Evolutionary conservation across 2,329 filamentous ascomycete genomes (phyloP), one percentile per base, ranked within the genome.

Genomic region (Niveomyces coronatus): DNA sequence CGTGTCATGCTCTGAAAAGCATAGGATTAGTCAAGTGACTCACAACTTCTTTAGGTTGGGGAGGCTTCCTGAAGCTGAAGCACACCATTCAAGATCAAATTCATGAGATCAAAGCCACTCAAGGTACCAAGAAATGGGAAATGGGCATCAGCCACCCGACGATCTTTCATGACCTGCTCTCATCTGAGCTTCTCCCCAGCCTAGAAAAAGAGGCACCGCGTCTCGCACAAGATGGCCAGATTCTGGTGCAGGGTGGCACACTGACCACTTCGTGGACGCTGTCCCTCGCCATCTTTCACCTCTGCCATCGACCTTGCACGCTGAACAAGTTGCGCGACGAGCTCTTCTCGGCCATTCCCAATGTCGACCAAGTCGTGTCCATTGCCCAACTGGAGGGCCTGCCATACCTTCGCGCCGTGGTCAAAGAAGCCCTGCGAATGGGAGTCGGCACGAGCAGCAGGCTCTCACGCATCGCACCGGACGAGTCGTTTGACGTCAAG

Each of bases 341-440:
- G 43, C 51, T 62, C 8, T 57, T 57, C 31, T 50, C 46, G 4
- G 54, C 53, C 5, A 55, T 61, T 9, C 53, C 59, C 2, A 46
- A 60, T 28, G 46, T 51, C 9, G 42, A 52, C 30, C 49, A 54
- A 32, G 38, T 47, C 3, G 41, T 50, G 5, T 45, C 56, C 5
- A 43, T 58, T 10, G 48, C 54, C 3, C 44, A 47, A 30, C 47
- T 62, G 2, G 57, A 61, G 38, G 53, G 45, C 28, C 48, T 65
- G 19, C 60, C 60, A 0, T 72, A 70, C 44, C 58, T 74, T 18
- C 52, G 61, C 19, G 68, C 65, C n/a, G 65, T 71, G 3, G 58
- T 74, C 39, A 67, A 64, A 32, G 71, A 75, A 50, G 56, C 65
- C 1, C 55, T 72, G 46, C 63, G 71, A 6, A 52, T 71, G 4